Evolutionary conservation across 192 early-diverging fungal species (phyloP).

Genomic region (Backusella tuberculispora): DNA sequence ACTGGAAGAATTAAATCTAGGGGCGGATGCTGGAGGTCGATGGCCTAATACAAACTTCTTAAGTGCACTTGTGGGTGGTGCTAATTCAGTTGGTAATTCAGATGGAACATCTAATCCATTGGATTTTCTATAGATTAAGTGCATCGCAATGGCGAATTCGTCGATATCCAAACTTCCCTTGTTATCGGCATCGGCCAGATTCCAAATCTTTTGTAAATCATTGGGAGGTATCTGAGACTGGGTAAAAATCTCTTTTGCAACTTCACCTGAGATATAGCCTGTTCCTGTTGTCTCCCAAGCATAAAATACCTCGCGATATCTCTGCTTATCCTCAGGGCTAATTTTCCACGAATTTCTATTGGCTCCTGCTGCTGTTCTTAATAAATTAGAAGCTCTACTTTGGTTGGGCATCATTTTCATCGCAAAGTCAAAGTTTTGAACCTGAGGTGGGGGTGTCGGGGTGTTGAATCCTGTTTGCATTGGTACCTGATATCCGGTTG

Average conservation of each 20-base stretch:
- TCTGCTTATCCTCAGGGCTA: slow-evolving; percentile 40
- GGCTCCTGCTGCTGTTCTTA: slow-evolving; percentile 37
- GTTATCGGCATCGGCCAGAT: slow-evolving; percentile 75
- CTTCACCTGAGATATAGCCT: slow-evolving; percentile 56
- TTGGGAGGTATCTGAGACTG: slow-evolving; percentile 55
- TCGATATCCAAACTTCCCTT: slow-evolving; percentile 89
- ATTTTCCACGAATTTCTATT: slow-evolving; percentile 53
- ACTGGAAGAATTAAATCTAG: not conserved
- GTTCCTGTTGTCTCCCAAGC: slow-evolving; percentile 54
- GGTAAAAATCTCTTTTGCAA: slow-evolving; percentile 63
- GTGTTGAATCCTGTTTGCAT: slow-evolving; percentile 27
- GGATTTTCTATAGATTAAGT: slow-evolving; percentile 88
- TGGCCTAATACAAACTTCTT: slow-evolving; percentile 41
- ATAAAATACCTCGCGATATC: slow-evolving; percentile 42
- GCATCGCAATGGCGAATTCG: slow-evolving; percentile 98
- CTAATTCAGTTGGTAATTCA: slow-evolving; percentile 78
- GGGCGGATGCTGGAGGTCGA: slow-evolving; percentile 17
- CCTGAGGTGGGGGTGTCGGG: slow-evolving; percentile 13
- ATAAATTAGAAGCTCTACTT: slow-evolving; percentile 18
- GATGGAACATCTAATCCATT: slow-evolving; percentile 82
- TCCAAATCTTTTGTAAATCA: slow-evolving; percentile 65
- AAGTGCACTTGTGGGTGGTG: slow-evolving; percentile 73
- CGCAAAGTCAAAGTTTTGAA: slow-evolving; percentile 41
- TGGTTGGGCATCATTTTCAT: slow-evolving; percentile 48
- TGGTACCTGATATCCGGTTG: slow-evolving; percentile 18